Conservation (phyloP, 73 alveolate genomes). For the Breviolum minutum region DNA sequence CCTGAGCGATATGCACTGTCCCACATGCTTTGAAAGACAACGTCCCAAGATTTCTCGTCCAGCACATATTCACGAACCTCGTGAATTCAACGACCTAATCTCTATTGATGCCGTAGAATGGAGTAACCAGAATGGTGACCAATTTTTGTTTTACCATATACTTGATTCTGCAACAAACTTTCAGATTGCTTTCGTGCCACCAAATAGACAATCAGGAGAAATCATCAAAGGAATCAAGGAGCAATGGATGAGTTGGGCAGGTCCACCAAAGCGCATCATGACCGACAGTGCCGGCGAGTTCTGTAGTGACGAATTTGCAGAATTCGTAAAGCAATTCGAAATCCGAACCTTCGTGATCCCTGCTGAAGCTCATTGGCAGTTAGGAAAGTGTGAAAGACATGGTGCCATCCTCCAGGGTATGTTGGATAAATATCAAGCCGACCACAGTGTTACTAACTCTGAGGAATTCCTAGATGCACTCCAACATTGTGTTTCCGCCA, state of each 20-base stretch:
- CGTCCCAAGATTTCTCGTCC: not conserved
- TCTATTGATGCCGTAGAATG: not conserved
- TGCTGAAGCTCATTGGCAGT: not conserved
- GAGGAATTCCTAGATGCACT: not conserved
- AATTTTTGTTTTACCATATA: not conserved
- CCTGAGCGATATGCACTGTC: not conserved
- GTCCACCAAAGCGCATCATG: not conserved
- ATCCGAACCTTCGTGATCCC: not conserved
- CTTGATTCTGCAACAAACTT: not conserved
- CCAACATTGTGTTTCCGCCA: not conserved
- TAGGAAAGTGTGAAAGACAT: not conserved
- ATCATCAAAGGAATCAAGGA: not conserved
- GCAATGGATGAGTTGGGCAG: not conserved
- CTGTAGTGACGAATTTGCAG: not conserved
- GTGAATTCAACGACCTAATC: constrained; percentile 14
- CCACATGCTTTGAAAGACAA: not conserved
- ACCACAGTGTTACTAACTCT: not conserved
- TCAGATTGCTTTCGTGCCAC: not conserved
- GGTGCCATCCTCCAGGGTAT: not conserved
- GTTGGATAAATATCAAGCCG: not conserved
- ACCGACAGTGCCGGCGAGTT: not conserved
- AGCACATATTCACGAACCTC: not conserved
- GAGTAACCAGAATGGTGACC: not conserved
- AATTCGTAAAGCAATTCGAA: not conserved
- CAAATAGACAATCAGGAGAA: not conserved